phyloP scores from a whole-genome alignment of 805 yeast species.

The Grigorovia jiainica region DNA sequence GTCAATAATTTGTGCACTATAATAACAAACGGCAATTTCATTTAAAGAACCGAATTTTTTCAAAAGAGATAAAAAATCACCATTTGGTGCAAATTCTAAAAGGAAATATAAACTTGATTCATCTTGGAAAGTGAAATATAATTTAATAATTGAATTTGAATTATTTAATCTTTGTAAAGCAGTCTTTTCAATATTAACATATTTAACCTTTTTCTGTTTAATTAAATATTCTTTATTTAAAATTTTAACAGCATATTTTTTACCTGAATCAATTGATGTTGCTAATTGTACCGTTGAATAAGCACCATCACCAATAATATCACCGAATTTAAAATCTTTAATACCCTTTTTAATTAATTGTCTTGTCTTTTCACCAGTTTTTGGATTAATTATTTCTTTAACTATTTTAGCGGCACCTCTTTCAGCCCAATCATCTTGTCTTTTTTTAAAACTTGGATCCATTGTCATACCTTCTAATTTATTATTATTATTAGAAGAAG shows the following conservation, averaged over 20 bases:
- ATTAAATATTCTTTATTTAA: conserved; percentile 70
- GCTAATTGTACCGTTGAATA: conserved; percentile 90
- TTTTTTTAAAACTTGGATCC: conserved; percentile 16
- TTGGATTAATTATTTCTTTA: conserved; percentile 34
- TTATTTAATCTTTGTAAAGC: conserved; percentile 61
- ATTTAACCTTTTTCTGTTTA: conserved; percentile 73
- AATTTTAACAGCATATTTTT: conserved; percentile 72
- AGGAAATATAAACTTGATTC: conserved; percentile 64
- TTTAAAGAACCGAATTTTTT: conserved; percentile 62
- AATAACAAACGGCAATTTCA: conserved; percentile 59
- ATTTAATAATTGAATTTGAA: conserved; percentile 53
- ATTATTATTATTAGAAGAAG: neutral
- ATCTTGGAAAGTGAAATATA: conserved; percentile 75
- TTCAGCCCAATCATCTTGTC: conserved; percentile 41
- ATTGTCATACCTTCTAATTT: conserved; percentile 12
- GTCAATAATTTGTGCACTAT: conserved; percentile 65
- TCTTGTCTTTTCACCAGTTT: conserved; percentile 42
- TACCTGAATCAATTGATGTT: conserved; percentile 59
- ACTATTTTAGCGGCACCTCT: conserved; percentile 52
- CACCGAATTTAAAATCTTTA: conserved; percentile 81
- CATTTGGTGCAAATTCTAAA: conserved; percentile 70
- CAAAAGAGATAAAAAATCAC: conserved; percentile 60
- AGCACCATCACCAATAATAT: conserved; percentile 89
- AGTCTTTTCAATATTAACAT: conserved; percentile 75
- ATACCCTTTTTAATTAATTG: conserved; percentile 48